Conservation (phyloP, 352 stramenopile genomes). For the Globisporangium okanoganense region DNA sequence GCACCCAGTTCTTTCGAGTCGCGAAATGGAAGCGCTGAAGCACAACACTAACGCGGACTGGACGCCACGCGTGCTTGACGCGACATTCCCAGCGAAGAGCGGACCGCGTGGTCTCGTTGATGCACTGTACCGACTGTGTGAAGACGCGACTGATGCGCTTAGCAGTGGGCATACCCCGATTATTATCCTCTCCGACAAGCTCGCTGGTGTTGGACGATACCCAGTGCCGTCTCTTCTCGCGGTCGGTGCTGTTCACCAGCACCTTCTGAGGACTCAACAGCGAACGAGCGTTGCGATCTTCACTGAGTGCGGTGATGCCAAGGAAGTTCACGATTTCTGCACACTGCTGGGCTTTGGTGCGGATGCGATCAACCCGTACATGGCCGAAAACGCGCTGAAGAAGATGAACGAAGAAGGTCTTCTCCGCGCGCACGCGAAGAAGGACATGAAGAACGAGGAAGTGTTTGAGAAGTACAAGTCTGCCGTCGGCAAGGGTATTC, state of each 20-base stretch:
- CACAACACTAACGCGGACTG: conserved; percentile 56
- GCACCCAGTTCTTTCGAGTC: conserved; percentile 90
- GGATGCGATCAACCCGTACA: conserved; percentile 94
- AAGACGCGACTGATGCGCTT: conserved; percentile 91
- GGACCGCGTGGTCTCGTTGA: conserved; percentile 65
- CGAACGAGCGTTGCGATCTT: conserved; percentile 89
- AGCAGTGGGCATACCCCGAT: conserved; percentile 64
- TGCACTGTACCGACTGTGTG: conserved; percentile 91
- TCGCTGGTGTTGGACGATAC: conserved; percentile 85
- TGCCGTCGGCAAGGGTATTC: conserved; percentile 62
- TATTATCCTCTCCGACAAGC: conserved; percentile 92
- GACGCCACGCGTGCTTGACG: conserved; percentile 55
- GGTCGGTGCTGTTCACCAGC: conserved; percentile 95
- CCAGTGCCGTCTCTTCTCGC: conserved; percentile 93
- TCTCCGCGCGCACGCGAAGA: conserved; percentile 59
- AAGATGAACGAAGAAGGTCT: conserved; percentile 95
- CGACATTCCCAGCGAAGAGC: conserved; percentile 58
- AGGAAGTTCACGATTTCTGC: conserved; percentile 96
- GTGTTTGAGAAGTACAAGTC: conserved; percentile 66
- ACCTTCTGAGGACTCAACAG: conserved; percentile 93
- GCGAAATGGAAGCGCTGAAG: conserved; percentile 93
- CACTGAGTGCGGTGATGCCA: conserved; percentile 91
- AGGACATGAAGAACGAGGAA: conserved; percentile 48
- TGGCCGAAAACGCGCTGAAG: conserved; percentile 92
- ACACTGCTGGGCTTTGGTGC: conserved; percentile 93